Conservation (phyloP, 495 filamentous ascomycete genomes). For the Monascus purpureus region DNA sequence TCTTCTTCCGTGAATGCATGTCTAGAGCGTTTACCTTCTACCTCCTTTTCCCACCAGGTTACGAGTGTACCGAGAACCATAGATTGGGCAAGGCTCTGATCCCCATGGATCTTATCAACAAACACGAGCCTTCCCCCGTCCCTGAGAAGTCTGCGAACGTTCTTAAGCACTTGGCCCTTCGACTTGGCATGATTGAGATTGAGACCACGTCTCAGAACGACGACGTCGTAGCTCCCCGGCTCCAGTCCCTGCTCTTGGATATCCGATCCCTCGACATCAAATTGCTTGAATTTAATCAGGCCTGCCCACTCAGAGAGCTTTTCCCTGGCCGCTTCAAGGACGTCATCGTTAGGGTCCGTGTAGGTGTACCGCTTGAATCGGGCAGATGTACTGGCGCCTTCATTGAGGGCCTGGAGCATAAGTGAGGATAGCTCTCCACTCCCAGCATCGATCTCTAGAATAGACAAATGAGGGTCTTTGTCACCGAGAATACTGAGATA, state of each 20-base stretch:
- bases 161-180: not conserved
- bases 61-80: not conserved
- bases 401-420: constrained; percentile 4
- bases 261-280: not conserved
- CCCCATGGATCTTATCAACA: not conserved
- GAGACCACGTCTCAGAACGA: not conserved
- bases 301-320: not conserved
- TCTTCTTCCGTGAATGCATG: not conserved
- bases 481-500: constrained; percentile 7
- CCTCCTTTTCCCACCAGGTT: not conserved
- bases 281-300: not conserved
- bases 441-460: constrained; percentile 22
- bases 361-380: not conserved
- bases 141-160: not conserved
- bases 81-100: not conserved
- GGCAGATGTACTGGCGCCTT: not conserved
- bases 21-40: no score
- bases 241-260: not conserved
- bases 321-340: no score
- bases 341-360: no score
- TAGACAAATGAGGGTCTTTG: constrained; percentile 15
- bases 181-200: not conserved
- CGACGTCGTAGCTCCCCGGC: not conserved
- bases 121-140: not conserved
- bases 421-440: constrained; percentile 14